These are phyloP conservation scores for Thuidium tamariscinum DNA, from an alignment of 225 moss, liverwort and hornwort genomes.

Conservation along the genomic window DNA sequence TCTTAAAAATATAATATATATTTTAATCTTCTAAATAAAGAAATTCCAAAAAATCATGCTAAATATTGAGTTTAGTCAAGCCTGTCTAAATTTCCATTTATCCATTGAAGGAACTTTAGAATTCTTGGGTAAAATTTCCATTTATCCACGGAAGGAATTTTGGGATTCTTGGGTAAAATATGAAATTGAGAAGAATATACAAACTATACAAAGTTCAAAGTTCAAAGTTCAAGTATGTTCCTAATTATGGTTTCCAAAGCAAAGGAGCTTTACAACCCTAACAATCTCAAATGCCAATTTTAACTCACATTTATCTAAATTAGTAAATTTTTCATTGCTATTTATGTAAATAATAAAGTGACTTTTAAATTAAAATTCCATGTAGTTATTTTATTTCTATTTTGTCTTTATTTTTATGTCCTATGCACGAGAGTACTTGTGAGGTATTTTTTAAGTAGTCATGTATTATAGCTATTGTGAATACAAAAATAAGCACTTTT, in stretches of 20 bases:
- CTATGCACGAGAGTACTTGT: no score
- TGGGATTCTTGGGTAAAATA: neutral
- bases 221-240: neutral
- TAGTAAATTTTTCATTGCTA: neutral
- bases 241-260: accelerated
- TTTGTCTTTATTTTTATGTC: neutral
- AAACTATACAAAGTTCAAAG: neutral
- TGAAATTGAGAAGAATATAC: neutral
- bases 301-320: accelerated
- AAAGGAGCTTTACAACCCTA: accelerated
- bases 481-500: accelerated
- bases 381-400: no score
- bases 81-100: neutral
- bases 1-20: neutral
- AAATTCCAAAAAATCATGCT: accelerated
- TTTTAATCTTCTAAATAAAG: neutral
- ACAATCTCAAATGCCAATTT: neutral
- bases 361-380: neutral
- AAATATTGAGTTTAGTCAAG: neutral
- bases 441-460: neutral
- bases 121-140: neutral
- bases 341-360: accelerated
- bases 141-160: accelerated
- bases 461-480: neutral
- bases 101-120: accelerated